phyloP scores from a whole-genome alignment of 2,329 filamentous ascomycete species.

The Penicillium capsulatum region DNA sequence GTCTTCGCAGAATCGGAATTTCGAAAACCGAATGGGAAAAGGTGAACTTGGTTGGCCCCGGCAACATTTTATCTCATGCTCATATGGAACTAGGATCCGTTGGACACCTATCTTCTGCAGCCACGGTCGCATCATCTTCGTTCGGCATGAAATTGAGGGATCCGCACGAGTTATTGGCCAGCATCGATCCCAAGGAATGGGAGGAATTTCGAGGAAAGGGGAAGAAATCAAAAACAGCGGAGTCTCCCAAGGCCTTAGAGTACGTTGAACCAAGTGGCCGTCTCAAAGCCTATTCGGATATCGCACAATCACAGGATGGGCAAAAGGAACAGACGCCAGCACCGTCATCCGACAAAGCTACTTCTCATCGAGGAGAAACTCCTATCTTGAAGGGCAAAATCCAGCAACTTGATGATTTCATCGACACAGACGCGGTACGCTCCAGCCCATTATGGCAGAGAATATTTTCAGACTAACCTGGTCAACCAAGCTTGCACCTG shows the following conservation, averaged over 20 bases:
- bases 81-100: neutral
- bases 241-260: neutral
- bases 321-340: neutral
- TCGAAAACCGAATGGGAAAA: slow-evolving; percentile 34
- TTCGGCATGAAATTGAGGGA: slow-evolving; percentile 44
- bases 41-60: neutral
- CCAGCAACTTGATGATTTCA: slow-evolving; percentile 43
- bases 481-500: slow-evolving; percentile 8
- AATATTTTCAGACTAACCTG: no score
- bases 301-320: neutral
- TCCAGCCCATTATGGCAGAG: no score
- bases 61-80: neutral
- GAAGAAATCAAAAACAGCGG: slow-evolving; percentile 2
- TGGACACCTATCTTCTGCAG: slow-evolving; percentile 34
- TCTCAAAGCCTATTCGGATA: neutral
- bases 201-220: slow-evolving; percentile 25
- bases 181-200: neutral
- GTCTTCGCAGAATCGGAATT: slow-evolving; percentile 46
- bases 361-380: no score
- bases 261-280: neutral
- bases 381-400: slow-evolving; percentile 33
- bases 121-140: slow-evolving; percentile 44
- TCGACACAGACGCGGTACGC: slow-evolving; percentile 41
- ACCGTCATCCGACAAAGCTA: no score
- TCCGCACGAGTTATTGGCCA: slow-evolving; percentile 28